Evolutionary conservation across 345 rosid species (phyloP).

Genomic region (Tarenaya hassleriana): DNA sequence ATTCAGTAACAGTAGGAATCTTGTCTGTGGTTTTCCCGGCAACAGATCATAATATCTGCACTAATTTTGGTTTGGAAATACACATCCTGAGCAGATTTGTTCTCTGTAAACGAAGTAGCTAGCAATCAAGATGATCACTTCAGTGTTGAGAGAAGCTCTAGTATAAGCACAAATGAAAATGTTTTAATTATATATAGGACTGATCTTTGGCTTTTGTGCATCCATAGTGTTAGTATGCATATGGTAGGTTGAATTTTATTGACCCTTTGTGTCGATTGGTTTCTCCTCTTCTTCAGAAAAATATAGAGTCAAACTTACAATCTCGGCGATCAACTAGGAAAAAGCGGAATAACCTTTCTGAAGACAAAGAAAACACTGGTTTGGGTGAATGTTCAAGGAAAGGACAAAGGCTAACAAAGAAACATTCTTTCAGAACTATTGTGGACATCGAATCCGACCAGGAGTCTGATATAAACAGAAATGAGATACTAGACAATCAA

Average conservation of each 20-base stretch:
- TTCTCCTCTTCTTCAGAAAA: conserved; percentile 14
- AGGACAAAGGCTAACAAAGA: conserved; percentile 44
- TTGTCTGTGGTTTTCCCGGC: background rate
- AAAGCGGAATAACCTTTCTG: conserved; percentile 14
- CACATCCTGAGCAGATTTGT: conserved; percentile 7
- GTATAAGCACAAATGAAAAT: background rate
- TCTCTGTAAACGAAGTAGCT: background rate
- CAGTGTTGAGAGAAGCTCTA: conserved; percentile 17
- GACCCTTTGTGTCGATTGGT: background rate
- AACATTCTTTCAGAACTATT: conserved; percentile 26
- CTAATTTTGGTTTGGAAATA: background rate
- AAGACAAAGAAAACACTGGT: conserved; percentile 28
- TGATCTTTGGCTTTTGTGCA: too few relatives aligned
- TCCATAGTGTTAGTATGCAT: background rate
- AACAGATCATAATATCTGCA: conserved; percentile 5
- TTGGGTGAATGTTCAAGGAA: conserved; percentile 36
- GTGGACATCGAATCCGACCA: conserved; percentile 41
- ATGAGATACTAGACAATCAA: conserved; percentile 2
- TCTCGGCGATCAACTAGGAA: conserved; percentile 20
- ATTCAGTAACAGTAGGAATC: background rate
- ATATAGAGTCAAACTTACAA: conserved; percentile 14
- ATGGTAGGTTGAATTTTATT: background rate
- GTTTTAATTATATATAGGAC: background rate
- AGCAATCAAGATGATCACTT: conserved; percentile 5
- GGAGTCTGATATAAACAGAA: conserved; percentile 24